Evolutionary conservation across 352 stramenopile species (phyloP), one percentile per base, ranked within the genome.

Genomic region (Pythium insidiosum): DNA sequence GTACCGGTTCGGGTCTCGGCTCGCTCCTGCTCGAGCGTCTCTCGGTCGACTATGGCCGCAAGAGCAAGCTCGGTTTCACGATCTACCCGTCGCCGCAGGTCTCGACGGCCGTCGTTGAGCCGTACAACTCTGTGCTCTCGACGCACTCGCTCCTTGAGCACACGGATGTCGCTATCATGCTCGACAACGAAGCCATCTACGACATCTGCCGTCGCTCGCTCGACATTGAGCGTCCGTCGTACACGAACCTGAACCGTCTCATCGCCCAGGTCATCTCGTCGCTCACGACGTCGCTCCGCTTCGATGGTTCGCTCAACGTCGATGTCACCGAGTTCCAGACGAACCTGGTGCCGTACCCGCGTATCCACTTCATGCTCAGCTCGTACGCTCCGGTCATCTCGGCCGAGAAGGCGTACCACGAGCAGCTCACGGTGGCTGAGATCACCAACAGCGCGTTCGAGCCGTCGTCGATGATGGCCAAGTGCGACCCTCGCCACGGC

Each of bases 251-350:
- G 36, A 99, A 99, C 73, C 68, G 91, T 40, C 72, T 99, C 23
- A 96, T 98, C 62, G 93, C 94, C 16, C 88, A 98, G 67, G 92
- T 98, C 6, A 97, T 98, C 50, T 98, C 88, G 31, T 97, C 88
- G 2, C 66, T 98, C 43, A 99, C 95, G 20, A 94, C 92, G 4
- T 98, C 91, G 41, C 89, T 99, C 25, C 94, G 96, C 59, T 99
- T 99, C 69, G 94, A 98, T 57, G 96, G 96, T 56, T 81, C 93
- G 25, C 73, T 99, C 19, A 99, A 99, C 68, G 94, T 99, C 38
- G 96, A 99, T 88, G 79, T 99, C 43, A 98, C 90, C n/a, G 95
- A 99, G 74, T 98, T 99, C 85, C 94, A 98, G 75, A 99, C 94
- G 45, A 99, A 99, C 82, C 67, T 99, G 65, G 96, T 99, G 47